Conservation (phyloP, 192 early-diverging fungal species). For the Umbelopsis sp. region DNA sequence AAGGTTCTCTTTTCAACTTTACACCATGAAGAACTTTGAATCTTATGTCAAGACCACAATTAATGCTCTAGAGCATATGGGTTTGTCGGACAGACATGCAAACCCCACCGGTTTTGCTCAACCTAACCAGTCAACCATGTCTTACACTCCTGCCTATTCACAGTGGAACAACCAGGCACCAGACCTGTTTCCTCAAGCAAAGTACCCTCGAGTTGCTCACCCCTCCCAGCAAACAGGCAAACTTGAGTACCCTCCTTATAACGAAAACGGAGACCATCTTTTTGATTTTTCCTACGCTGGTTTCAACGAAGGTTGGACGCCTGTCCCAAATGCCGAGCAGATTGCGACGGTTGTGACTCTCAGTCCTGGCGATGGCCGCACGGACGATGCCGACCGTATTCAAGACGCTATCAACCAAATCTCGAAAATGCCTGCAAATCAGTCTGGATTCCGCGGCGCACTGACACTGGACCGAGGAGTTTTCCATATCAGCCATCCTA, state of each 20-base stretch:
- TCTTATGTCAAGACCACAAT: not conserved
- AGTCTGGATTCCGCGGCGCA: conserved; percentile 35
- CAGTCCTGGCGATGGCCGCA: conserved; percentile 23
- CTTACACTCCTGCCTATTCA: not conserved
- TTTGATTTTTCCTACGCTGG: conserved; percentile 52
- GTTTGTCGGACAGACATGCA: not conserved
- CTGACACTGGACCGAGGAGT: conserved; percentile 40
- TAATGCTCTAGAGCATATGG: not conserved
- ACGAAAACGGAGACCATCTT: conserved; percentile 43
- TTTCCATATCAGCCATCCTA: conserved; percentile 36
- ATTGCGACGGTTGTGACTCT: conserved; percentile 29
- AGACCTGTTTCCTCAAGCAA: conserved; percentile 1
- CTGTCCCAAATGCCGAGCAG: conserved; percentile 28
- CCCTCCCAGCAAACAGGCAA: conserved; percentile 12
- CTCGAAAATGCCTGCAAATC: not conserved
- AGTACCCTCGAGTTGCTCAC: conserved; percentile 9
- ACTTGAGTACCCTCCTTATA: conserved; percentile 39
- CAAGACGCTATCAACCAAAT: conserved; percentile 40
- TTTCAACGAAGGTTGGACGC: conserved; percentile 45
- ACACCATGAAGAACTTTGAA: conserved; percentile 8
- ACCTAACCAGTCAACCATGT: not conserved
- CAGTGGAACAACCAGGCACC: conserved; percentile 6
- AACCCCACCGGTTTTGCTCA: not conserved
- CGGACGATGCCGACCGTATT: conserved; percentile 45
- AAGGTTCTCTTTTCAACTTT: not conserved